These are phyloP conservation scores for Aspergillus sp. DNA, from an alignment of 2,329 filamentous ascomycete genomes.

Conservation along the genomic window DNA sequence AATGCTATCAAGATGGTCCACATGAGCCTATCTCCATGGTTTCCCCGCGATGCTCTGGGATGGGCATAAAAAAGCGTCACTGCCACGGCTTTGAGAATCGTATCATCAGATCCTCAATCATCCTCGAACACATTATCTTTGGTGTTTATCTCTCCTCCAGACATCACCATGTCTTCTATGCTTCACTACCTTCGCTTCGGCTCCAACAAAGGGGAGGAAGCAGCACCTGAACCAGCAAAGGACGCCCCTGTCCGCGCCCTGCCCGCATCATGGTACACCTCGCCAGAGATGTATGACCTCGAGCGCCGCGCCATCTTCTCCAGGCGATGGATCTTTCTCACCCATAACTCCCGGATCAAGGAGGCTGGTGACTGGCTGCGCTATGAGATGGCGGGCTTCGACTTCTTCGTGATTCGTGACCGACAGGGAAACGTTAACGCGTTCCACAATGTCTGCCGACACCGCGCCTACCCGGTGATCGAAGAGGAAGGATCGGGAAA, in stretches of 20 bases:
- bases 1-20: not conserved
- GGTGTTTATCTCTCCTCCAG: not conserved
- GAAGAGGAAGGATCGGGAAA: slow-evolving; percentile 45
- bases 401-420: slow-evolving; percentile 55
- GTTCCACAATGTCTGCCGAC: slow-evolving; percentile 44
- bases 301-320: slow-evolving; percentile 60
- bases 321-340: slow-evolving; percentile 48
- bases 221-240: not conserved
- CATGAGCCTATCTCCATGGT: not conserved
- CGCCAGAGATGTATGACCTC: slow-evolving; percentile 51
- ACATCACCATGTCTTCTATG: not conserved
- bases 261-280: slow-evolving; percentile 53
- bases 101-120: not conserved
- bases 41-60: not conserved
- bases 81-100: not conserved
- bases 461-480: slow-evolving; percentile 53
- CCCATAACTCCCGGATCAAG: slow-evolving; percentile 46
- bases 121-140: not conserved
- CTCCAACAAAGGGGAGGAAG: not conserved
- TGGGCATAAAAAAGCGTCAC: not conserved
- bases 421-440: slow-evolving; percentile 54
- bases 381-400: slow-evolving; percentile 57
- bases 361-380: slow-evolving; percentile 58
- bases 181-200: slow-evolving; percentile 16
- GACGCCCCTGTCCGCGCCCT: slow-evolving; percentile 42